Percentiles rank a stretch among this genome's conserved stretches.
Evolutionary conservation across 2,329 filamentous ascomycete species (phyloP).

Genomic region (Colletotrichum sansevieriae): DNA sequence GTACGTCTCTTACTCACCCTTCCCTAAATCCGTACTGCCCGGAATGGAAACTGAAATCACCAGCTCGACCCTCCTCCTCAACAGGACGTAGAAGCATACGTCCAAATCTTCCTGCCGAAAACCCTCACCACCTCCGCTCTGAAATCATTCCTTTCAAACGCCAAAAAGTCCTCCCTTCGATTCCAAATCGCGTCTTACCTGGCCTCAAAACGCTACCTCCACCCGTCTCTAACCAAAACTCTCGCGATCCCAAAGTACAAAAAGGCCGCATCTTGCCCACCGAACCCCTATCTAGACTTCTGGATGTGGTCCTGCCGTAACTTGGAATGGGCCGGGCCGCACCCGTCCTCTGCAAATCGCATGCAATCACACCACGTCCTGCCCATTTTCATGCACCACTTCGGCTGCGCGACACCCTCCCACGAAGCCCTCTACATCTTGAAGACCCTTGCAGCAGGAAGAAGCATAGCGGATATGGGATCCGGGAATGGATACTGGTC

Average conservation of each 20-base stretch:
- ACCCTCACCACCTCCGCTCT: slow-evolving; percentile 73
- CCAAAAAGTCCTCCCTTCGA: slow-evolving; percentile 72
- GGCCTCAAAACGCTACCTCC: slow-evolving; percentile 63
- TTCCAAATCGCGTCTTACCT: slow-evolving; percentile 69
- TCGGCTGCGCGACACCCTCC: slow-evolving; percentile 78
- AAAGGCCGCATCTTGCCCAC: slow-evolving; percentile 50
- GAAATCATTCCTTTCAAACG: slow-evolving; percentile 73
- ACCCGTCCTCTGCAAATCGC: slow-evolving; percentile 63
- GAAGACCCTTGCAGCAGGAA: slow-evolving; percentile 64
- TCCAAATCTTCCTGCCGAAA: slow-evolving; percentile 72
- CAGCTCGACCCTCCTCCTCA: slow-evolving; percentile 62
- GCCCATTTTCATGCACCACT: slow-evolving; percentile 83
- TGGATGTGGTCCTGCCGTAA: slow-evolving; percentile 75
- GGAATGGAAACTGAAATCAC: not conserved
- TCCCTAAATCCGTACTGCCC: not conserved
- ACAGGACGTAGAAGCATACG: slow-evolving; percentile 75
- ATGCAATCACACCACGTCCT: slow-evolving; percentile 75
- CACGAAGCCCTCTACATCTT: slow-evolving; percentile 75
- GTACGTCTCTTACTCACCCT: slow-evolving; percentile 45
- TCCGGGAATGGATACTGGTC: slow-evolving; percentile 83
- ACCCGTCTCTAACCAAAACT: slow-evolving; percentile 54
- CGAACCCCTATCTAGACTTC: slow-evolving; percentile 77
- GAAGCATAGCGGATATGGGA: slow-evolving; percentile 74
- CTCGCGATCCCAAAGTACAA: slow-evolving; percentile 62
- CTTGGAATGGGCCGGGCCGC: slow-evolving; percentile 75